phyloP scores from a whole-genome alignment of 1,284 basidiomycete species.

The Papiliotrema flavescens region DNA sequence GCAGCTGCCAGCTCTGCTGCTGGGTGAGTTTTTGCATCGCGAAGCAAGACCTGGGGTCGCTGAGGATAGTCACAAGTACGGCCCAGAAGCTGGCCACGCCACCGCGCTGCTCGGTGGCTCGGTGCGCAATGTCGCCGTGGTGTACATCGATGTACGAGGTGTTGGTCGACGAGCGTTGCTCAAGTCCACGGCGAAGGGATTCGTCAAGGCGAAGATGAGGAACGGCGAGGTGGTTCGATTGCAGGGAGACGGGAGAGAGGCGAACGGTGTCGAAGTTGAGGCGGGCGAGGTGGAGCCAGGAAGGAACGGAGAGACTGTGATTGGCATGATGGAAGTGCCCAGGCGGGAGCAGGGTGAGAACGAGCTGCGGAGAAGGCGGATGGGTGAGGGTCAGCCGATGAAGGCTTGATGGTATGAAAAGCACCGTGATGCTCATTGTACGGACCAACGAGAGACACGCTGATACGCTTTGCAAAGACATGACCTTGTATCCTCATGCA shows the following conservation, averaged over 20 bases:
- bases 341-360: background rate
- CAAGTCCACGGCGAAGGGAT: conserved; percentile 51
- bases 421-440: too few species aligned
- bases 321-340: conserved; percentile 18
- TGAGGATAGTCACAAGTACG: conserved; percentile 54
- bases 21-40: conserved; percentile 53
- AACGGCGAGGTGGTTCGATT: conserved; percentile 38
- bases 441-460: too few species aligned
- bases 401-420: too few species aligned
- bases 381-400: too few species aligned
- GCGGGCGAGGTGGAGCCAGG: conserved; percentile 11
- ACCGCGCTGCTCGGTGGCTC: conserved; percentile 61
- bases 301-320: conserved; percentile 12
- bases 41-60: background rate
- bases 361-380: background rate
- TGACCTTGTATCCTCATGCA: too few species aligned
- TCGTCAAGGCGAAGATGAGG: conserved; percentile 42
- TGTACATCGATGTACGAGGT: conserved; percentile 71
- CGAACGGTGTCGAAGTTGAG: conserved; percentile 9
- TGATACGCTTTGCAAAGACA: too few species aligned
- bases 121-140: conserved; percentile 64
- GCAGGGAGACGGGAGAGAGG: conserved; percentile 24
- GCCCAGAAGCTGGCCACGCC: conserved; percentile 60
- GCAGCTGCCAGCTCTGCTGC: conserved; percentile 59
- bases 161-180: conserved; percentile 66